Conservation (phyloP, 768 basidiomycete genomes). For the Mycena maculata region DNA sequence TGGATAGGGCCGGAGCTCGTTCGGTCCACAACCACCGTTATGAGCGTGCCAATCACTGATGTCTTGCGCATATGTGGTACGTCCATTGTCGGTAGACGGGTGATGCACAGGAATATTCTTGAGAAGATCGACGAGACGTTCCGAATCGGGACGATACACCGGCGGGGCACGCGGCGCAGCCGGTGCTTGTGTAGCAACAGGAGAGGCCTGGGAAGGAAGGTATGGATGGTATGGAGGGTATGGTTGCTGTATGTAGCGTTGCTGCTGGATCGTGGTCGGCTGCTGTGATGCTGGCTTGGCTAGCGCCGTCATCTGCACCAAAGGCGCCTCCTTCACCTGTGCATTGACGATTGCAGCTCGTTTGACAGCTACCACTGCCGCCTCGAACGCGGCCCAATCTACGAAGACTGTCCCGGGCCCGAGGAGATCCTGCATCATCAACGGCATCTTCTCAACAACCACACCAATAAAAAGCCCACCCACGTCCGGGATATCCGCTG, state of each 20-base stretch:
- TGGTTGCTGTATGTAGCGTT: background rate
- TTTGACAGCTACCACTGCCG: background rate
- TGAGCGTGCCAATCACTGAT: conserved; percentile 11
- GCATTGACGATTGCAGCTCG: background rate
- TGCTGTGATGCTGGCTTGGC: background rate
- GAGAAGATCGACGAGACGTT: background rate
- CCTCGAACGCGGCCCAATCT: conserved; percentile 7
- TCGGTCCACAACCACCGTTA: background rate
- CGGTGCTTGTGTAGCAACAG: background rate
- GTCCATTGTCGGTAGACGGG: conserved; percentile 33
- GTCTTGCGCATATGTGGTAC: conserved; percentile 22
- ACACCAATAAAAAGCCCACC: conserved; percentile 1
- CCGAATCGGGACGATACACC: background rate
- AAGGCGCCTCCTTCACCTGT: background rate
- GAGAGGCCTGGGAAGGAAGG: background rate
- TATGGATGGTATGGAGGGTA: background rate
- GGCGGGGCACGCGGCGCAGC: background rate
- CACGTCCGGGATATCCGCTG: conserved; percentile 1
- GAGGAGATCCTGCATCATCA: conserved; percentile 8
- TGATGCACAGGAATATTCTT: conserved; percentile 13
- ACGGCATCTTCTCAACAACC: background rate
- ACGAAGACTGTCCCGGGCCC: background rate
- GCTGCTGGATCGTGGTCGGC: background rate
- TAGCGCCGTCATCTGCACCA: background rate
- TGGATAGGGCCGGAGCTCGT: conserved; percentile 34